A percentile compares a stretch with the other conserved stretches of the same genome.
Conservation (phyloP, 768 basidiomycete genomes). For the Tulasnella sp. region DNA sequence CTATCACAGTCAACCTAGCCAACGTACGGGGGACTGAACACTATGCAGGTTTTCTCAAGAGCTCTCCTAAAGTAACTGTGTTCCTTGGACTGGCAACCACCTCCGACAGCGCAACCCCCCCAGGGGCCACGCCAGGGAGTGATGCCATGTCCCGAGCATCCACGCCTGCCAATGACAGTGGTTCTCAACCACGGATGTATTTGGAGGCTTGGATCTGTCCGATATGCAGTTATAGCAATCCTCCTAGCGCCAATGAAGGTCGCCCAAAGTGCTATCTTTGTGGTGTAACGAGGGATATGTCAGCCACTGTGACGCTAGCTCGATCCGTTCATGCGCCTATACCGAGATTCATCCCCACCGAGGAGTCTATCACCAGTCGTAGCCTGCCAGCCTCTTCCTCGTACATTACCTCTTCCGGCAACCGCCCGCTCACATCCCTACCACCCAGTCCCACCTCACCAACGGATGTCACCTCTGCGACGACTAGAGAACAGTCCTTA, state of each 20-base stretch:
- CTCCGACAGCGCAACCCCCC: neutral
- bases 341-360: neutral
- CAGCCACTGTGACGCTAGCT: neutral
- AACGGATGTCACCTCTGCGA: neutral
- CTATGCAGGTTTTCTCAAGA: slow-evolving; percentile 84
- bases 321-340: neutral
- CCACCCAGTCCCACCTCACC: slow-evolving; percentile 2
- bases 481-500: slow-evolving; percentile 30
- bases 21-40: slow-evolving; percentile 67
- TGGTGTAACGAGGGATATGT: slow-evolving; percentile 45
- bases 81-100: slow-evolving; percentile 33
- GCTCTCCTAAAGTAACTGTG: slow-evolving; percentile 80
- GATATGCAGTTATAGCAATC: slow-evolving; percentile 80
- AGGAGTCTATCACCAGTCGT: neutral
- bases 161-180: neutral
- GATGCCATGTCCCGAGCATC: neutral
- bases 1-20: slow-evolving; percentile 58
- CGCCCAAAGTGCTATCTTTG: slow-evolving; percentile 54
- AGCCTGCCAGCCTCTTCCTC: neutral
- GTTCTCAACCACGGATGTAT: neutral
- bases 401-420: too few species aligned
- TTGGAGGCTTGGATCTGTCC: slow-evolving; percentile 67
- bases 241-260: slow-evolving; percentile 38
- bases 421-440: neutral
- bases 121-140: neutral